These are phyloP conservation scores for Curvularia verruculosa DNA, from an alignment of 2,329 filamentous ascomycete genomes.

Conservation along the genomic window DNA sequence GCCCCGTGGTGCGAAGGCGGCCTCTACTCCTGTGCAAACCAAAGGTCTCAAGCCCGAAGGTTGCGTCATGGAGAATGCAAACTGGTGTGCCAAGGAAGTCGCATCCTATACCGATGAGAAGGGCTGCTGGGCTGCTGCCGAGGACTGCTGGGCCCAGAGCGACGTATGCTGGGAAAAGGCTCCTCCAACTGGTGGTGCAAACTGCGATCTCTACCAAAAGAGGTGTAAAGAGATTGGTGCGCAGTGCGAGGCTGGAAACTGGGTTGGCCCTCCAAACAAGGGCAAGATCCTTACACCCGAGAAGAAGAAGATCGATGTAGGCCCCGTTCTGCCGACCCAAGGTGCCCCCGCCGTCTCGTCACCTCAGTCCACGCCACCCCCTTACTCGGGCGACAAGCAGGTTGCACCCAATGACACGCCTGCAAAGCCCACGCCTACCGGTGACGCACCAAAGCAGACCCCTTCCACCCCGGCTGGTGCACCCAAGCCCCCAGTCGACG, in stretches of 20 bases:
- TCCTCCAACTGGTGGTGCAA: conserved; percentile 63
- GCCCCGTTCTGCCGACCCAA: conserved; percentile 29
- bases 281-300: conserved; percentile 48
- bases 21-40: conserved; percentile 41
- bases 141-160: conserved; percentile 62
- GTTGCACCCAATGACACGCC: conserved; percentile 3
- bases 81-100: conserved; percentile 73
- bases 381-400: conserved; percentile 4
- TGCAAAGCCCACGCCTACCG: not conserved
- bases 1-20: conserved; percentile 20
- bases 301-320: conserved; percentile 40
- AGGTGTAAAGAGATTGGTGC: conserved; percentile 62
- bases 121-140: conserved; percentile 63
- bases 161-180: conserved; percentile 64
- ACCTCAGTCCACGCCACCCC: conserved; percentile 21
- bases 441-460: conserved; percentile 4
- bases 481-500: conserved; percentile 15
- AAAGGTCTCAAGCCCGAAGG: conserved; percentile 61
- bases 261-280: conserved; percentile 53
- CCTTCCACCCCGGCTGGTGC: conserved; percentile 7
- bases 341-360: conserved; percentile 24
- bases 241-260: conserved; percentile 51
- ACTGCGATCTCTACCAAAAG: conserved; percentile 67
- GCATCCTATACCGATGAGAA: conserved; percentile 60
- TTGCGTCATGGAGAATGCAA: conserved; percentile 70